Percentiles rank a stretch among this genome's conserved stretches.
phyloP scores from a whole-genome alignment of 306 rosid genomes.

The Canavalia ensiformis region DNA sequence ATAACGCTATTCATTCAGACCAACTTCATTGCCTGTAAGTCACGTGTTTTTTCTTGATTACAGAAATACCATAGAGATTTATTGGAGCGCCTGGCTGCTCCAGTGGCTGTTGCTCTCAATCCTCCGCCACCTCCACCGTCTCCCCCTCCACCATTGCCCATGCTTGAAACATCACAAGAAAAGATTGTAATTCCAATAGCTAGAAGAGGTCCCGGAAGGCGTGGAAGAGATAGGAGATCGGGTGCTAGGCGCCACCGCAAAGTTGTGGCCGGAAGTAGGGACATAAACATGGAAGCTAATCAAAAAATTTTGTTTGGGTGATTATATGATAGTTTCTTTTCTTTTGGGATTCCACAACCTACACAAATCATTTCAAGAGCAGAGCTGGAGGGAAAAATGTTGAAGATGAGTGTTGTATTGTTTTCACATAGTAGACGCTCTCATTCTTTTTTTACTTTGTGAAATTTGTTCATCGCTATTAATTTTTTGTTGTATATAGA shows the following conservation, averaged over 20 bases:
- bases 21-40: not conserved
- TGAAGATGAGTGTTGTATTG: slow-evolving; percentile 50
- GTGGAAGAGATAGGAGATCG: slow-evolving; percentile 69
- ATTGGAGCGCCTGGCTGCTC: slow-evolving; percentile 59
- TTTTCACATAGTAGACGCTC: slow-evolving; percentile 51
- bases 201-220: slow-evolving; percentile 64
- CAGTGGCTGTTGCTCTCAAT: slow-evolving; percentile 45
- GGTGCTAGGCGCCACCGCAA: slow-evolving; percentile 79
- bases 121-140: slow-evolving; percentile 60
- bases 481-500: slow-evolving; percentile 73
- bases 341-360: slow-evolving; percentile 45
- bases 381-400: slow-evolving; percentile 52
- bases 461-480: slow-evolving; percentile 48
- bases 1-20: too few species aligned
- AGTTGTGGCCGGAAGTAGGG: slow-evolving; percentile 65
- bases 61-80: slow-evolving; percentile 91
- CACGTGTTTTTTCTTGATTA: not conserved
- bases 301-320: slow-evolving; percentile 59
- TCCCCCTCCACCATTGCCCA: slow-evolving; percentile 45
- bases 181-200: slow-evolving; percentile 44
- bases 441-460: slow-evolving; percentile 52
- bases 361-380: slow-evolving; percentile 42
- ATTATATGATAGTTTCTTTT: slow-evolving; percentile 39
- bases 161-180: slow-evolving; percentile 49
- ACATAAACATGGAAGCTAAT: slow-evolving; percentile 42